Evolutionary conservation across 2,329 filamentous ascomycete genomes (phyloP), one percentile per base, ranked within the genome.

Genomic region (Exserohilum rostratum): DNA sequence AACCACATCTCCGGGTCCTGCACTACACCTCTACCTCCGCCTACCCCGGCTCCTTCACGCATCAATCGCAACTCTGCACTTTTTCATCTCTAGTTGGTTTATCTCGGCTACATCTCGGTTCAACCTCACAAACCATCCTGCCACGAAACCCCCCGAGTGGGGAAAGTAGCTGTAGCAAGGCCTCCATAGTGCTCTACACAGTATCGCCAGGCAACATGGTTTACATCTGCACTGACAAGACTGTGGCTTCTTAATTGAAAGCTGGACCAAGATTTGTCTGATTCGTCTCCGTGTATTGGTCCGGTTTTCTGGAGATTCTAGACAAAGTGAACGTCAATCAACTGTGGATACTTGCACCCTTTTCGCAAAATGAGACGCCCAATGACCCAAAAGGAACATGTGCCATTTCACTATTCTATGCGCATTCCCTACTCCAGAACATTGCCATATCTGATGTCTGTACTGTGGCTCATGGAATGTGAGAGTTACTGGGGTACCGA

Each of bases 61-160:
- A 18, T 35, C 25, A 17, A 25, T 27, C 4, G 13, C 30, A 35
- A 15, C 30, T 12, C 31, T 27, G 43, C 30, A 35, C n/a, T 22
- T 46, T 35, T 12, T 18, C 25, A 35, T 12, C 25, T 11, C 17
- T 4, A 17, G 20, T 10, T 35, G 30, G 43, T 35, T 13, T 39
- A 31, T 13, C 22, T 40, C 29, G 44, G 50, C 37, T 48, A 18
- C 50, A 53, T 30, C n/a, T 27, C 37, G 50, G 35, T 30, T 40
- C 43, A 31, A 34, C 30, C 6, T 12, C 11, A 9, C 13, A 17
- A 35, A 20, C 20, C 27, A 17, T 13, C 34, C 18, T 45, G 13
- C 20, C 30, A 5, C 34, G 5, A 22, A 40, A 38, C 20, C 20
- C 20, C n/a, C 34, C 11, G 29, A 20, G 51, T 39, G 40, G 39